Base-by-base conservation (phyloP, 1,284 basidiomycete genomes). In the Cystobasidium sp. region DNA sequence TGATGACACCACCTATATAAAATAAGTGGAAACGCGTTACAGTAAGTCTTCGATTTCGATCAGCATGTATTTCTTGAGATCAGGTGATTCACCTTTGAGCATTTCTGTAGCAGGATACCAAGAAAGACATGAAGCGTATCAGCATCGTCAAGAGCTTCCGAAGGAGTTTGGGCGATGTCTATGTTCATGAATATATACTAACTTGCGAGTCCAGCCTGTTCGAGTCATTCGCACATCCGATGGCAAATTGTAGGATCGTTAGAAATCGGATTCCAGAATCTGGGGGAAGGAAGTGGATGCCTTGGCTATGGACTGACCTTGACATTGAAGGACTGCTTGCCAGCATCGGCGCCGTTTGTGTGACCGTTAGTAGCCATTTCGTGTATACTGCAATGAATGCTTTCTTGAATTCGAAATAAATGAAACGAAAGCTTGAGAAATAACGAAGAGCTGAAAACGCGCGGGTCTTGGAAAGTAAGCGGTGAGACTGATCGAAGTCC, bases 51-150 rank as follows among this genome's bases (percentile, higher is more conserved):
- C 16, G 39, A 41, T 6, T 37, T 37, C 24, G 37, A 47, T 31
- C 44, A 47, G 8, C 51, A 47, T 46, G 41, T 20, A 20, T 7
- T 5, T 20, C 47, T 55, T 18, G 39, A 59, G 43, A 37, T 47
- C 22, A 46, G 31, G 24, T 44, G 41, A 44, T 37, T 43, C 37
- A 53, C 82, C 82, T 79, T 83, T 83, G 71, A 83, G 81, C 82
- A 83, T 83, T 79, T 83, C 82, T 20, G 82, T 80, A 22, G 82
- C 78, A 61, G 80, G 81, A 10, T 55, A 41, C 1, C 31, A 62
- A 14, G 10, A 20, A 10, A 8, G 22, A 8, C 4, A 43, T 12
- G 9, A 9, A 16, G 7, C 37, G 10, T 10, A 39, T 64, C 55
- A 72, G 46, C 37, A 18, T 41, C 8, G 12, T 22, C 49, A 31